These are phyloP conservation scores for Pneumocystis murina DNA, from an alignment of 1,139 yeast species.

Conservation along the genomic window DNA sequence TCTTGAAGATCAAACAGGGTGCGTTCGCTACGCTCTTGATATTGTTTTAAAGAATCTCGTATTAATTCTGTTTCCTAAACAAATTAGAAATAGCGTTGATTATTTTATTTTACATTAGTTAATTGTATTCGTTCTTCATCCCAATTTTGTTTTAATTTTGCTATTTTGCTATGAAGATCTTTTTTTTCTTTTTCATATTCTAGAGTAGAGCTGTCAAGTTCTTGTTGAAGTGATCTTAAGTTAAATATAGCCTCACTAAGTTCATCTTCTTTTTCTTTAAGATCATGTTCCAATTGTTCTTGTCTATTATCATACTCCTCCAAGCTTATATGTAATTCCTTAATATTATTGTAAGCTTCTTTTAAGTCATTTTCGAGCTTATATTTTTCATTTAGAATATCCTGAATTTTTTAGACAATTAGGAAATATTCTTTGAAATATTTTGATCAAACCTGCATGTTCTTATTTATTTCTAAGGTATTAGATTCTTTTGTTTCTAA, in stretches of 20 bases:
- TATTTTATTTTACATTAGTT: not conserved
- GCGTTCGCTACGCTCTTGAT: not conserved
- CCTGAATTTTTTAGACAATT: not conserved
- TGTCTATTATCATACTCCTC: constrained; percentile 12
- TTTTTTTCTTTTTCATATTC: constrained; percentile 3
- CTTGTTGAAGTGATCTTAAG: constrained; percentile 9
- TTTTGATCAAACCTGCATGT: not conserved
- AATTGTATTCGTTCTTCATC: not conserved
- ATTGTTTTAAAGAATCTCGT: not conserved
- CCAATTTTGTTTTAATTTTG: not conserved
- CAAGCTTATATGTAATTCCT: constrained; percentile 12
- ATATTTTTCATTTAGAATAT: not conserved
- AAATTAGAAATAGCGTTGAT: not conserved
- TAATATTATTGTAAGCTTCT: constrained; percentile 12
- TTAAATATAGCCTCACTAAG: constrained; percentile 6
- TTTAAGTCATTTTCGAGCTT: constrained; percentile 5
- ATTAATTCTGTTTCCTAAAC: not conserved
- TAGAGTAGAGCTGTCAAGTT: constrained; percentile 6
- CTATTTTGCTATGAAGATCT: not conserved
- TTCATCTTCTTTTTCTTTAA: not conserved
- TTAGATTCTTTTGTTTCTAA: not conserved
- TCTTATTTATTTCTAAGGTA: not conserved
- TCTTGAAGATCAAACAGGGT: not conserved
- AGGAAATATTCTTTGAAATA: not conserved
- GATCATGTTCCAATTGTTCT: constrained; percentile 12